Evolutionary conservation across 345 rosid species (phyloP).

Genomic region (Populus ilicifolia): DNA sequence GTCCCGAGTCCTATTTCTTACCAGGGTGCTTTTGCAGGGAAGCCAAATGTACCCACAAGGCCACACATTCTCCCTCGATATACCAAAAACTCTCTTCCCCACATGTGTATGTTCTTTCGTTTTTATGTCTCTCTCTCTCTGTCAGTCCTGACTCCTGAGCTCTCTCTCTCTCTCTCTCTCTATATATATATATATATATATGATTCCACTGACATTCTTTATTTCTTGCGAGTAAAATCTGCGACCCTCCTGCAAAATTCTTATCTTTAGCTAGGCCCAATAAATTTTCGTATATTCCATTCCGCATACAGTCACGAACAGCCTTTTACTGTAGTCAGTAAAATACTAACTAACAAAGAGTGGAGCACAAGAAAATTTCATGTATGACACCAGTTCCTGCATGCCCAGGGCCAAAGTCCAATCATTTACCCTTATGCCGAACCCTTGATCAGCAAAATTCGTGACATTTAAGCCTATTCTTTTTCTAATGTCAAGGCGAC

Average conservation of each 20-base stretch:
- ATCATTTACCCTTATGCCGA: neutral
- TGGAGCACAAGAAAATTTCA: neutral
- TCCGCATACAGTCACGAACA: slow-evolving; percentile 42
- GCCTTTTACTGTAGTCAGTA: slow-evolving; percentile 35
- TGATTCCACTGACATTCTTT: neutral
- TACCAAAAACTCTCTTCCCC: slow-evolving; percentile 11
- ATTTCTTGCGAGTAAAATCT: neutral
- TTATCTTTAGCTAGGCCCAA: slow-evolving; percentile 42
- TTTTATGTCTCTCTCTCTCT: slow-evolving; percentile 8
- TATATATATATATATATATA: neutral
- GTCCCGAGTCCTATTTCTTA: slow-evolving; percentile 3
- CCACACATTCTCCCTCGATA: slow-evolving; percentile 17
- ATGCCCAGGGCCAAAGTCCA: neutral
- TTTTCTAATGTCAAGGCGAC: neutral
- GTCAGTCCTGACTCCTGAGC: slow-evolving; percentile 1
- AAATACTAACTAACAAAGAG: neutral
- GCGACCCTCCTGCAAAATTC: slow-evolving; percentile 29
- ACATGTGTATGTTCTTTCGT: slow-evolving; percentile 4
- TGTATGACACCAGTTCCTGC: neutral
- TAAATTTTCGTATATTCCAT: slow-evolving; percentile 21
- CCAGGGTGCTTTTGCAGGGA: slow-evolving; percentile 15
- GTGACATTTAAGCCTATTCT: neutral
- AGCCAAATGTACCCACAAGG: neutral
- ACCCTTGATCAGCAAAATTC: neutral
- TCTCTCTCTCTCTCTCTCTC: slow-evolving; percentile 18